Base-by-base conservation (phyloP, 306 rosid species). In the Sicyos baderoa region DNA sequence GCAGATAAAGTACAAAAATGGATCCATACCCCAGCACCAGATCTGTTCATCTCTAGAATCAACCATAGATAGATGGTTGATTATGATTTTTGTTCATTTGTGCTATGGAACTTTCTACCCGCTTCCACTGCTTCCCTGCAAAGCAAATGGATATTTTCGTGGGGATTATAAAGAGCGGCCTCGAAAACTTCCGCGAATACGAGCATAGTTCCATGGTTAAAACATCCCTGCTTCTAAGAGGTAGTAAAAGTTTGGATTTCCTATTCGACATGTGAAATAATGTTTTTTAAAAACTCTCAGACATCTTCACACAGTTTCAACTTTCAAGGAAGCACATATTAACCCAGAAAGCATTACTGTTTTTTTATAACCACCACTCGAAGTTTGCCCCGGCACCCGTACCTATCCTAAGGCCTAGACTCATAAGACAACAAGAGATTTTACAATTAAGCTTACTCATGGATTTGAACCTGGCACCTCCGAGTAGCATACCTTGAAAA, bases 71-170 rank as follows among this genome's bases (percentile, higher is more conserved):
- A 42, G 23, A 22, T 23, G 47, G 54, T 61, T 10, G 51, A 66
- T 76, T 86, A 82, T 9, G 84, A 70, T 9, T 76, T 79, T 29
- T 77, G 76, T 73, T 87, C 76, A 58, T 80, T 75, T 0, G 77
- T 77, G 35, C 83, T 88, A 62, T 94, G 97, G 80, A 88, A 88
- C 77, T 85, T 85, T 77, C 90, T 82, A 74, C 97, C 99, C 12
- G 94, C 87, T 74, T 90, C 99, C 14, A 88, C 95, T 65, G 99
- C 99, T 85, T 94, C 97, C 81, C 97, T 90, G 88, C 73, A 77
- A 71, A 77, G 29, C 47, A 74, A 63, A 14, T 35, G 68, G 27
- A 16, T 32, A 25, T 63, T 8, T 67, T 25, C 19, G 15, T 79
- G 16, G 4, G 71, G 18, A 19, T 67, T 67, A 25, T 61, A 12